A percentile compares a stretch with the other conserved stretches of the same genome.
Evolutionary conservation across 148 eudicot genomes (phyloP).

Genomic region (Linanthus parryae): DNA sequence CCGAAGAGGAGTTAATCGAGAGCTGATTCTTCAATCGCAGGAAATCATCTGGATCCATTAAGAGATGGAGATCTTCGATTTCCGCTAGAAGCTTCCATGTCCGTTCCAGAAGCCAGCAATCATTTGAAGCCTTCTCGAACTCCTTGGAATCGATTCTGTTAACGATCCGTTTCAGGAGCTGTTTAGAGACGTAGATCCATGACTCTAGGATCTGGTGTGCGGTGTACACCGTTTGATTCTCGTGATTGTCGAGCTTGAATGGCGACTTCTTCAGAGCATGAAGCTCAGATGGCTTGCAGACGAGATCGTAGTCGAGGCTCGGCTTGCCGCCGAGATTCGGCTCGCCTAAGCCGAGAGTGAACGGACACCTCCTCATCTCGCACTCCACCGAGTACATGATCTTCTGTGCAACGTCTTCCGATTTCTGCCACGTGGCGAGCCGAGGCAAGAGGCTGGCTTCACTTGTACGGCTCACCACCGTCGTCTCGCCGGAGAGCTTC

Average conservation of each 20-base stretch:
- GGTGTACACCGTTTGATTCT: constrained; percentile 36
- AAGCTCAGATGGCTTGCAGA: constrained; percentile 57
- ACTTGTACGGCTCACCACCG: constrained; percentile 48
- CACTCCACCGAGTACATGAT: constrained; percentile 53
- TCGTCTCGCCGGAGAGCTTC: constrained; percentile 34
- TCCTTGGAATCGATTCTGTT: constrained; percentile 19
- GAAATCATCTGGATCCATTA: constrained; percentile 72
- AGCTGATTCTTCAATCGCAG: constrained; percentile 46
- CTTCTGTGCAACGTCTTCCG: constrained; percentile 34
- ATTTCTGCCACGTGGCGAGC: constrained; percentile 54
- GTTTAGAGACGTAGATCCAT: constrained; percentile 39
- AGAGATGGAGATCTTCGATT: constrained; percentile 44
- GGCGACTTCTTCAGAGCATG: constrained; percentile 42
- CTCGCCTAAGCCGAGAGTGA: constrained; percentile 72
- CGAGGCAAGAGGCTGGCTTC: constrained; percentile 53
- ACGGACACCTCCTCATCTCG: constrained; percentile 46
- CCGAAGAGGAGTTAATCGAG: constrained; percentile 39
- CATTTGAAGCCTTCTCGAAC: constrained; percentile 30
- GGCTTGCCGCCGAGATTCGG: constrained; percentile 64
- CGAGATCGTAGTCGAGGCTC: constrained; percentile 50
- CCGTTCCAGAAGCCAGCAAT: constrained; percentile 52
- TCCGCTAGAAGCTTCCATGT: constrained; percentile 54
- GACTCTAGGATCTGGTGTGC: constrained; percentile 68
- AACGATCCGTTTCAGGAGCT: constrained; percentile 28
- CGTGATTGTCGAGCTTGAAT: constrained; percentile 28